Base-by-base conservation (phyloP, 441 rosid species). In the Pelargonium citronellum region DNA sequence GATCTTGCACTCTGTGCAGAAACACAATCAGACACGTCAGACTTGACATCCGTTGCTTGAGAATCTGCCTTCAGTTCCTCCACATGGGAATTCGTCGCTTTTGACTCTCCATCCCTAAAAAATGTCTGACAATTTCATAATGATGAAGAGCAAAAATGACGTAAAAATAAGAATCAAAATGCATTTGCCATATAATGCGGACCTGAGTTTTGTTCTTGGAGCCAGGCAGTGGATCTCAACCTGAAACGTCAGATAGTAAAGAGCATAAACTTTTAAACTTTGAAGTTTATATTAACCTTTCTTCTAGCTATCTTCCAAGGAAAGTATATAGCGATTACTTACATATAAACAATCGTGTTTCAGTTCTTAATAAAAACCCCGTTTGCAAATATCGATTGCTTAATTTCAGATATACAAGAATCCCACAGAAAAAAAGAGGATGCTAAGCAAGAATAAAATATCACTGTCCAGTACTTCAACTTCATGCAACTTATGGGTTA, bases 131-230 rank as follows among this genome's bases (percentile, higher is more conserved):
- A 49, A 3, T n/a, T 19, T 70, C 67, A 41, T 47, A 58, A 71
- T 67, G 20, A 53, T 69, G 64, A 6, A 46, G 53, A 67, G 41
- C 44, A n/a, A n/a, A 41, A 66, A 46, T 5, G 7, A 12, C 12
- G 12, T 66, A 7, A 13, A 6, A 30, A 66, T n/a, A 34, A 7
- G 16, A 7, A 13, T 72, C 64, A 20, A 60, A 64, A 16, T 64
- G 41, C 27, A 63, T 19, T 1, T 27, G 24, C 19, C 0, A 63
- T 57, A 53, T 67, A 22, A 66, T 70, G 61, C 79, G 30, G 19
- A 88, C 93, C 87, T 80, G 19, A 69, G 80, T 41, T 80, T 75
- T 71, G 73, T 41, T 68, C 77, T 84, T 70, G 94, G 87, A 60
- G 87, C 83, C 69, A 80, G 74, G 73, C 89, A 83, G 13, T 84